Evolutionary conservation across 2,329 filamentous ascomycete species (phyloP), one percentile per base, ranked within the genome.

Genomic region (Lasiodiplodia sp.): DNA sequence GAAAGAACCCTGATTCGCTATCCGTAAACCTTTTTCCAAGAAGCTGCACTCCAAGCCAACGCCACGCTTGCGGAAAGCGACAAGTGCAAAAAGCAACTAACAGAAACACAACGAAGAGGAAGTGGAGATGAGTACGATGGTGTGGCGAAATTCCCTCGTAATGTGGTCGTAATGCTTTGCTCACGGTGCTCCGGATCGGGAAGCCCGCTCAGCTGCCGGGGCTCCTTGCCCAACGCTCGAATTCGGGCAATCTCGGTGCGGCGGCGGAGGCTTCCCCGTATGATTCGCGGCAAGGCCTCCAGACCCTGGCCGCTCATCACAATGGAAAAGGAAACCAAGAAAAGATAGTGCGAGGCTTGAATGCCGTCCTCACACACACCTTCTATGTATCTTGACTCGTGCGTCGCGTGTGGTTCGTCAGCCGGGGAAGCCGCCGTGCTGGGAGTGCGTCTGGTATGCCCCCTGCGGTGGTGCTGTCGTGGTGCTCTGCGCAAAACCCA

Each of bases 391-490:
- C 60, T 38, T 64, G 60, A 64, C 44, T 64, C 60, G 38, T 51
- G 44, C 60, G 47, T 49, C 58, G 60, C 47, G 47, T 31, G 60
- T 38, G 16, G 44, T 31, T 64, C 44, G 28, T 68, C 58, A 68
- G 67, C 67, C 67, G 51, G 67, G 58, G 58, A 68, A 68, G 57
- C 57, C 67, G 57, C 67, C 58, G 51, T 64, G 57, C 25, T 68
- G 67, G 18, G 66, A 28, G 44, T 68, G 66, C 37, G 67, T 31
- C 37, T 44, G 58, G 58, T 68, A 68, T 16, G 23, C 67, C 16
- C 31, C 58, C 23, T 55, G 67, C 38, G 67, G 49, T 25, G 67
- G 60, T 28, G 65, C 31, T 25, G 67, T 60, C 21, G 67, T 64
- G 18, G 67, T 63, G 11, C 57, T 47, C 49, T 63, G 67, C 21